Conservation (phyloP, 1,284 basidiomycete genomes). For the Gastroboletus turbinatus region DNA sequence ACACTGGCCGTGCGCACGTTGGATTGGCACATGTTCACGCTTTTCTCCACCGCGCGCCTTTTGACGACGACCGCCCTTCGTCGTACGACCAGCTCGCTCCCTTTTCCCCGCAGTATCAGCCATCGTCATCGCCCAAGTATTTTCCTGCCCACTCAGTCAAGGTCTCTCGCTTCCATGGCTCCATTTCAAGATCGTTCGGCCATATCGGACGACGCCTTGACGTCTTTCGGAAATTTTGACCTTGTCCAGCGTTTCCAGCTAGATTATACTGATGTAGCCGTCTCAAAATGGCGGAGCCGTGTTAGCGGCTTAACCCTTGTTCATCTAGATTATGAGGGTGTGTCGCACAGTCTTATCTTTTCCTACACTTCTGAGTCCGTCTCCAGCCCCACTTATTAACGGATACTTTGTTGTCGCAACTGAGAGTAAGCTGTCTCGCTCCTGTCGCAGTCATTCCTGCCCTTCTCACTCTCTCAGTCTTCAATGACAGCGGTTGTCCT, state of each 20-base stretch:
- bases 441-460: neutral
- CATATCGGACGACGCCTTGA: slow-evolving; percentile 5
- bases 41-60: slow-evolving; percentile 38
- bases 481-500: slow-evolving; percentile 90
- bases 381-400: slow-evolving; percentile 81
- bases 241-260: slow-evolving; percentile 71
- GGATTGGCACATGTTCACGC: slow-evolving; percentile 18
- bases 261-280: slow-evolving; percentile 71
- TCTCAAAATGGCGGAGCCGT: slow-evolving; percentile 86
- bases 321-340: slow-evolving; percentile 83
- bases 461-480: slow-evolving; percentile 52
- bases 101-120: slow-evolving; percentile 15
- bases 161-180: slow-evolving; percentile 32
- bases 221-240: slow-evolving; percentile 73
- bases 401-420: slow-evolving; percentile 92
- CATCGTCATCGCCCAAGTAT: neutral
- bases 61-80: slow-evolving; percentile 26
- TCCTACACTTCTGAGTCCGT: slow-evolving; percentile 10
- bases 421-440: slow-evolving; percentile 64
- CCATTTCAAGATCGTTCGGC: slow-evolving; percentile 20
- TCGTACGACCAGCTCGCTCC: slow-evolving; percentile 21
- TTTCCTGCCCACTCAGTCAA: slow-evolving; percentile 9
- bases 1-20: neutral
- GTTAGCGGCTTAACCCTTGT: slow-evolving; percentile 77
- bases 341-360: neutral